Conservation (phyloP, 805 yeast species). For the Komagataella pseudopastoris region DNA sequence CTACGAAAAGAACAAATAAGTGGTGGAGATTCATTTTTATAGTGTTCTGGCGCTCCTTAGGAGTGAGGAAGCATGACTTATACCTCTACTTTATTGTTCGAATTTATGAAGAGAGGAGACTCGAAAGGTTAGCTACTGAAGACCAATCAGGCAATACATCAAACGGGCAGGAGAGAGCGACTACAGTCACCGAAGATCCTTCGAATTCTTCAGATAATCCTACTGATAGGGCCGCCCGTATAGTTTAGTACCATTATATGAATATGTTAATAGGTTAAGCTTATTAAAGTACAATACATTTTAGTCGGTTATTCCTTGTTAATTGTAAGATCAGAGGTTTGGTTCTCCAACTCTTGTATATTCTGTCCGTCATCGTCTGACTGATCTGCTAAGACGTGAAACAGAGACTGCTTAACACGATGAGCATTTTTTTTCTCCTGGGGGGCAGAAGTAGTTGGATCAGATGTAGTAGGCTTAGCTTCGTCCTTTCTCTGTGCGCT, state of each 20-base stretch:
- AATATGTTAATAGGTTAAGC: neutral
- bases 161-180: neutral
- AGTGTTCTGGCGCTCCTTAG: constrained; percentile 44
- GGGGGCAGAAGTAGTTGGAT: neutral
- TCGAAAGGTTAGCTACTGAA: constrained; percentile 6
- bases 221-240: neutral
- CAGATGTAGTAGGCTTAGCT: neutral
- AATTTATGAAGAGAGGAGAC: constrained; percentile 16
- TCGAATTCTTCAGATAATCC: neutral
- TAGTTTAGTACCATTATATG: neutral
- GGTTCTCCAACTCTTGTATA: constrained; percentile 14
- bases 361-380: constrained; percentile 33
- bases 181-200: neutral
- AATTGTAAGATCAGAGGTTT: constrained; percentile 12
- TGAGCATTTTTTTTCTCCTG: neutral
- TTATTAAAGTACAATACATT: neutral
- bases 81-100: constrained; percentile 36
- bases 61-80: constrained; percentile 32
- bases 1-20: constrained; percentile 22
- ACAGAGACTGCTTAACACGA: constrained; percentile 21
- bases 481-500: neutral
- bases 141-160: neutral
- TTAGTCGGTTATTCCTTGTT: neutral
- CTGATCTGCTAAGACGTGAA: constrained; percentile 34
- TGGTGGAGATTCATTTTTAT: constrained; percentile 12